Percentiles rank a stretch among this genome's conserved stretches.
Evolutionary conservation across 2,329 filamentous ascomycete species (phyloP).

Genomic region (Nannizzia gypsea): DNA sequence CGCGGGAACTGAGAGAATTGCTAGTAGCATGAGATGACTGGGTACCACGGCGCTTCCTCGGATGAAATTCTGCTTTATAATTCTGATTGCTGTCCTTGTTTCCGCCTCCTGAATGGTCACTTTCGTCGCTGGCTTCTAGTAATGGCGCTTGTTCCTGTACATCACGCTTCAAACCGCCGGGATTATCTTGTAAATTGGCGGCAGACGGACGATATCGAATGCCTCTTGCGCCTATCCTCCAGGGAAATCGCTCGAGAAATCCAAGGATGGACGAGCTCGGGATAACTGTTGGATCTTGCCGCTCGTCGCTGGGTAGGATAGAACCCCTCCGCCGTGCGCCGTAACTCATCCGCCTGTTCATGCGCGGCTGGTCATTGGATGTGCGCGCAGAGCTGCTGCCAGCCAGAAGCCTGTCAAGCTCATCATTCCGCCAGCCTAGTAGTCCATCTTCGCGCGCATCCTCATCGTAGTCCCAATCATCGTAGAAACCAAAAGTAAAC

Average conservation of each 20-base stretch:
- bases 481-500: slow-evolving; percentile 90
- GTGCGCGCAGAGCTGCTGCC: slow-evolving; percentile 40
- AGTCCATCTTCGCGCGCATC: slow-evolving; percentile 42
- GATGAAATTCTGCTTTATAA: neutral
- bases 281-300: slow-evolving; percentile 71
- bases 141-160: slow-evolving; percentile 55
- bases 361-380: slow-evolving; percentile 51
- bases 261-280: slow-evolving; percentile 75
- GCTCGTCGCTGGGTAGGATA: slow-evolving; percentile 39
- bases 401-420: slow-evolving; percentile 71
- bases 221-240: slow-evolving; percentile 65
- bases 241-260: slow-evolving; percentile 72
- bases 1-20: slow-evolving; percentile 75
- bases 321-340: slow-evolving; percentile 49
- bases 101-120: slow-evolving; percentile 16
- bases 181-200: slow-evolving; percentile 80
- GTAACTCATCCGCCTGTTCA: slow-evolving; percentile 81
- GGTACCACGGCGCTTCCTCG: slow-evolving; percentile 58
- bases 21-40: slow-evolving; percentile 67
- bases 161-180: slow-evolving; percentile 41
- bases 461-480: slow-evolving; percentile 75
- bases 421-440: slow-evolving; percentile 69
- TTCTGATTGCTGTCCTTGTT: slow-evolving; percentile 24
- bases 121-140: slow-evolving; percentile 49
- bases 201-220: slow-evolving; percentile 82